These are phyloP conservation scores for Dysphania ambrosioides DNA, from an alignment of 148 eudicot species.

Conservation along the genomic window DNA sequence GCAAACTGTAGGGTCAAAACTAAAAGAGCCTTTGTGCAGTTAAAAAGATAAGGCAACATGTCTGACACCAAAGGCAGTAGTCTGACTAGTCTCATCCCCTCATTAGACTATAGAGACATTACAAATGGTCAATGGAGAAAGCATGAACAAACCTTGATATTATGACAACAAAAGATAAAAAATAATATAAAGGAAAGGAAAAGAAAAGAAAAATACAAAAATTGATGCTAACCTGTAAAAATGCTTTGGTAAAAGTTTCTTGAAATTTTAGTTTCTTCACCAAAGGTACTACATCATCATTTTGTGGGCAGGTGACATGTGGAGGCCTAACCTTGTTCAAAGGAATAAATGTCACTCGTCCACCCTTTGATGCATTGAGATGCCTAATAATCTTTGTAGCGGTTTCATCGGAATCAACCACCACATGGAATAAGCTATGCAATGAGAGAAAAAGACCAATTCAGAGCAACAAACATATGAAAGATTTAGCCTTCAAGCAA, in stretches of 20 bases:
- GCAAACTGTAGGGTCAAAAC: neutral
- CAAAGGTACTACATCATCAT: constrained; percentile 76
- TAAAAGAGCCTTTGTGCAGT: neutral
- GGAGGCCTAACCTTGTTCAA: constrained; percentile 92
- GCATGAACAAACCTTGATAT: neutral
- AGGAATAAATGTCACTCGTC: constrained; percentile 95
- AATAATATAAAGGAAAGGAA: neutral
- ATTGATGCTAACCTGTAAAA: constrained; percentile 64
- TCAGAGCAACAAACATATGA: constrained; percentile 1
- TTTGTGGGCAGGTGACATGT: constrained; percentile 63
- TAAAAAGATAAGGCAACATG: neutral
- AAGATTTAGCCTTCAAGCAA: neutral
- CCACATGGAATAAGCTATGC: constrained; percentile 93
- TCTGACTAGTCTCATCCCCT: no score
- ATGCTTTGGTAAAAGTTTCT: constrained; percentile 51
- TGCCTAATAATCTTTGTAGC: constrained; percentile 77
- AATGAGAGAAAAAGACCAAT: constrained; percentile 4
- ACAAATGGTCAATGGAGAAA: neutral
- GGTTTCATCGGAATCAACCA: constrained; percentile 83
- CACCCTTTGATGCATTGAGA: constrained; percentile 73
- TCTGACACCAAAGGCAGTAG: neutral
- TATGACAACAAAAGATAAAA: neutral
- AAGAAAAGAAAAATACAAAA: neutral
- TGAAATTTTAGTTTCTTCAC: constrained; percentile 61
- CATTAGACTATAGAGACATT: neutral